These are phyloP conservation scores for Tricholoma matsutake DNA, from an alignment of 768 basidiomycete species.

Conservation along the genomic window DNA sequence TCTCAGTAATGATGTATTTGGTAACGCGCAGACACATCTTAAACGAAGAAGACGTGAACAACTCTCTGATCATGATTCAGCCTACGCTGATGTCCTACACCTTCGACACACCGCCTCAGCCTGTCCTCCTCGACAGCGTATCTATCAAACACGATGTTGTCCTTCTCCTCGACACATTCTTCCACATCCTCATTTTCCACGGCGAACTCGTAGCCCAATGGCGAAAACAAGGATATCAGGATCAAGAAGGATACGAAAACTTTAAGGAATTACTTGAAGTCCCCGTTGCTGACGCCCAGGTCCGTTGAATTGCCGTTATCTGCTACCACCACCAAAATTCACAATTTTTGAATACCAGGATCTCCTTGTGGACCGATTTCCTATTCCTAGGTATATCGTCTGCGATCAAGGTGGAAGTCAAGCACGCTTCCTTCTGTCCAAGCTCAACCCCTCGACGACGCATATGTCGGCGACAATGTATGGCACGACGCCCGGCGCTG, in stretches of 20 bases:
- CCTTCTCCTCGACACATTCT: conserved; percentile 96
- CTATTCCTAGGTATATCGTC: conserved; percentile 96
- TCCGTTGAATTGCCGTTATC: conserved; percentile 25
- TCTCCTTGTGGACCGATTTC: conserved; percentile 91
- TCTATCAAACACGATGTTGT: conserved; percentile 98
- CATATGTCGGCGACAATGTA: conserved; percentile 94
- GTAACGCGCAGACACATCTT: conserved; percentile 69
- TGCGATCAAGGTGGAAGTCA: conserved; percentile 98
- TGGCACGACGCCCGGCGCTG: conserved; percentile 65
- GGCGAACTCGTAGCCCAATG: conserved; percentile 96
- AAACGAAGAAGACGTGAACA: conserved; percentile 98
- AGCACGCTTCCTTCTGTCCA: conserved; percentile 95
- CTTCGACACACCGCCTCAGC: conserved; percentile 87
- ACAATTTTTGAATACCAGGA: conserved; percentile 53
- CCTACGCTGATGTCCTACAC: conserved; percentile 99
- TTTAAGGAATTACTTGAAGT: conserved; percentile 90
- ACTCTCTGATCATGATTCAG: conserved; percentile 99
- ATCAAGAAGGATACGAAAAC: conserved; percentile 98
- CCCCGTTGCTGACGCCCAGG: conserved; percentile 88
- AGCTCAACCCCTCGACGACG: conserved; percentile 96
- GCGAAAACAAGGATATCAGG: conserved; percentile 98
- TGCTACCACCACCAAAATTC: neutral
- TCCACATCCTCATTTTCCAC: conserved; percentile 99
- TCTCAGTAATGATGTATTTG: neutral
- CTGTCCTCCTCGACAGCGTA: conserved; percentile 93